Evolutionary conservation across 1,284 basidiomycete genomes (phyloP), one percentile per base, ranked within the genome.

Genomic region (Hymenochaete sp.): DNA sequence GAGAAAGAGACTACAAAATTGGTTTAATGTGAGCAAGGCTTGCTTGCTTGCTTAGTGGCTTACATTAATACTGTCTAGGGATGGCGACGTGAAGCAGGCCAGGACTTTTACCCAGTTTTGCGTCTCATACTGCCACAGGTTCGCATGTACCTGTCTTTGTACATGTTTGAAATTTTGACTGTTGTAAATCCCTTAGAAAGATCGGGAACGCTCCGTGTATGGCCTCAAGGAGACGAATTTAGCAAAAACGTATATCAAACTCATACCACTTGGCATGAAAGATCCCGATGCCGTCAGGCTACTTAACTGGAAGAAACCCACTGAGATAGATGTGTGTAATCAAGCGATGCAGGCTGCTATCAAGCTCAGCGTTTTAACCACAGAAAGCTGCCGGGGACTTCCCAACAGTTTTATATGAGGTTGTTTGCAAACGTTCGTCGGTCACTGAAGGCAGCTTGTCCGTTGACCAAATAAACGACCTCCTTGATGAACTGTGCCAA

Each of bases 181-280:
- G 7, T 38, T 28, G 18, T 16, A 36, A 4, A 16, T n/a, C n/a
- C n/a, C n/a, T 4, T 35, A 96, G 91, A 86, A 90, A 74, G 93
- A 97, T 60, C 74, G 84, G 27, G 89, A 95, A 53, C 77, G 93
- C 41, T 75, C 88, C 0, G 81, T 91, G 0, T 97, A 96, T 62
- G 87, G 88, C 7, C 62, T 95, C 52, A 96, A 96, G 61, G 93
- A 97, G 66, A 84, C 85, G 62, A 86, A 85, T 56, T 67, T 97
- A 2, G 91, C 91, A 2, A 93, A 90, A 62, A 79, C 77, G 8
- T 93, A 93, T 59, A 89, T 93, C 64, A 83, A 86, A 51, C 72
- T 93, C 0, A 84, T 97, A 31, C 88, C 87, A 0, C 68, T 97
- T 1, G 79, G 82, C 39, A 73, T 67, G 57, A 79, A 79, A 57